phyloP scores from a whole-genome alignment of 148 eudicot species.

The Limonium bicolor region DNA sequence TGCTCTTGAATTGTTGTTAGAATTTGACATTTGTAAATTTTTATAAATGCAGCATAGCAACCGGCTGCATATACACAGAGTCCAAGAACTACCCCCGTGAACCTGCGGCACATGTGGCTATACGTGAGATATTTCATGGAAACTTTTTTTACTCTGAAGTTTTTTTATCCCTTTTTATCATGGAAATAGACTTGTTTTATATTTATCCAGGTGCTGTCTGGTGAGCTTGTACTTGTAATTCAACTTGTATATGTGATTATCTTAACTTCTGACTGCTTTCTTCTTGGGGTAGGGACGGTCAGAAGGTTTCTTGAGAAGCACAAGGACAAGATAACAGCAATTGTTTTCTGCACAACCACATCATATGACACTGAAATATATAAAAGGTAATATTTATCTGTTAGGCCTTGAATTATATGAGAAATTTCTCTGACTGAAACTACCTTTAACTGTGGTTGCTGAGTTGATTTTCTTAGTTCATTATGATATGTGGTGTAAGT shows the following conservation, averaged over 20 bases:
- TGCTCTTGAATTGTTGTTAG: slow-evolving; percentile 1
- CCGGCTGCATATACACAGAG: slow-evolving; percentile 89
- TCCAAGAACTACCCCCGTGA: slow-evolving; percentile 97
- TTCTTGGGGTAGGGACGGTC: slow-evolving; percentile 62
- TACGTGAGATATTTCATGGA: slow-evolving; percentile 40
- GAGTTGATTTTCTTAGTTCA: not conserved
- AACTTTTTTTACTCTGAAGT: not conserved
- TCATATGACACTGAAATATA: slow-evolving; percentile 83
- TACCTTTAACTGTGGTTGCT: too few relatives aligned
- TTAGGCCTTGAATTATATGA: too few relatives aligned
- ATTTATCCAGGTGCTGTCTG: too few relatives aligned
- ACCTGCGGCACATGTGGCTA: slow-evolving; percentile 99
- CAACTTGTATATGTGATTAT: too few relatives aligned
- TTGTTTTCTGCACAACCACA: slow-evolving; percentile 78
- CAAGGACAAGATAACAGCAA: slow-evolving; percentile 61
- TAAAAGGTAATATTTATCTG: slow-evolving; percentile 62
- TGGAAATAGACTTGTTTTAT: not conserved
- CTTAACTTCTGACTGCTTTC: slow-evolving; percentile 5
- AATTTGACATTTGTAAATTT: not conserved
- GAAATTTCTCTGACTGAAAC: too few relatives aligned
- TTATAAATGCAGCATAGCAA: slow-evolving; percentile 66
- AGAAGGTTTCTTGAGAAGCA: slow-evolving; percentile 94
- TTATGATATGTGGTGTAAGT: not conserved
- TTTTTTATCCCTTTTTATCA: not conserved
- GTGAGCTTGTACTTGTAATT: too few relatives aligned